Evolutionary conservation across 164 flowering plant species (phyloP), one percentile per base, ranked within the genome.

Genomic region (Liquidambar formosana): DNA sequence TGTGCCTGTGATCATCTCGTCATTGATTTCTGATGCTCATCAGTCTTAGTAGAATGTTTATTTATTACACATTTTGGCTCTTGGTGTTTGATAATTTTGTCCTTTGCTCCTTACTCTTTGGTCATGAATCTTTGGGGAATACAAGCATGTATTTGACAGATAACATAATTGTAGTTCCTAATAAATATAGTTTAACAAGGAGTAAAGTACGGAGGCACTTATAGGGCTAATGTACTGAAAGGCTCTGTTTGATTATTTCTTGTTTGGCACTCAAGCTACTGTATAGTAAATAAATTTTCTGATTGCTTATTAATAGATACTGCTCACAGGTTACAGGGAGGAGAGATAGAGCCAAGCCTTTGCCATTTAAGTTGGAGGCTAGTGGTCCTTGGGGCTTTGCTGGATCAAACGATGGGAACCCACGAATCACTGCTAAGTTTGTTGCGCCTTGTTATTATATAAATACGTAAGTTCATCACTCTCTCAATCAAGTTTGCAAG

Each of bases 261-360:
- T 48, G 12, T 53, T 67, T 58, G 71, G 38, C 45, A 9, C 28
- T 19, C 10, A 52, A 14, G 6, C 57, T 27, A n/a, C 13, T 26
- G 44, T 25, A 6, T n/a, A 11, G 19, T 49, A 49, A 49, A 38
- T 41, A 11, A 13, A 41, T 10, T 19, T 23, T 33, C 18, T 18
- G 41, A n/a, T 16, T 33, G 44, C 57, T 46, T 60, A 25, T 15
- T 22, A 13, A 68, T 10, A 5, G 19, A 26, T 58, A 44, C 38
- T 8, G 48, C 47, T 71, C 12, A 33, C 86, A 95, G 99, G 97
- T 95, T 52, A 95, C 97, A 15, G 99, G 99, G 53, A 86, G 99
- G 80, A 88, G 99, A 76, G 99, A 95, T 57, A 85, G 97, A 78
- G 97, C 99, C 53, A 95, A 88, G 76, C 97, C 99, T 44, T 76